phyloP scores from a whole-genome alignment of 2,329 filamentous ascomycete species.

The Penicillium brevicompactum region DNA sequence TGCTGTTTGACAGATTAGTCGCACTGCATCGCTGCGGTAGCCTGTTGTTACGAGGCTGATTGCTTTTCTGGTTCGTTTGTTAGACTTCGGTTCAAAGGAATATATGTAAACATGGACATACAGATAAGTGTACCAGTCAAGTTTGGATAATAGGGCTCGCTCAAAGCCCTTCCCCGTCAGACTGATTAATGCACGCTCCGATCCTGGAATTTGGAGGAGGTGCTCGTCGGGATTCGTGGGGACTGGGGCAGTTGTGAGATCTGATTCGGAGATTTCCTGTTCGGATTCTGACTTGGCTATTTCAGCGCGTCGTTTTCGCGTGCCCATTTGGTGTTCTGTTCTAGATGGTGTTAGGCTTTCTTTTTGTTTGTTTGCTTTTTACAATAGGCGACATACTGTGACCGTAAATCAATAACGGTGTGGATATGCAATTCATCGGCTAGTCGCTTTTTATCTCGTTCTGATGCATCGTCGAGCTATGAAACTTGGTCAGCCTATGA shows the following conservation, averaged over 20 bases:
- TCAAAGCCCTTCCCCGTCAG: slow-evolving; percentile 75
- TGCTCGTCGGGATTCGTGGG: slow-evolving; percentile 55
- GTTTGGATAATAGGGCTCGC: slow-evolving; percentile 64
- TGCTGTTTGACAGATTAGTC: slow-evolving; percentile 68
- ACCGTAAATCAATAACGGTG: slow-evolving; percentile 77
- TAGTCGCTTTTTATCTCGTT: slow-evolving; percentile 63
- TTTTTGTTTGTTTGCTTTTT: background rate
- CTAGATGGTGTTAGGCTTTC: slow-evolving; percentile 46
- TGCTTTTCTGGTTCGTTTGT: slow-evolving; percentile 52
- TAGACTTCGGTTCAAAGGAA: too few relatives aligned
- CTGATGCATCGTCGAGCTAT: slow-evolving; percentile 68
- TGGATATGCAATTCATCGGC: slow-evolving; percentile 63
- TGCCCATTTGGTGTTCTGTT: slow-evolving; percentile 72
- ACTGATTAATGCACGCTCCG: slow-evolving; percentile 68
- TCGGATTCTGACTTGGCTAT: slow-evolving; percentile 25
- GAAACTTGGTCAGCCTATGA: background rate
- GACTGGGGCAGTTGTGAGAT: slow-evolving; percentile 39
- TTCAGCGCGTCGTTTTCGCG: slow-evolving; percentile 59
- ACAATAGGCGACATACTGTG: slow-evolving; percentile 57
- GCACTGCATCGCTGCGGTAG: slow-evolving; percentile 69
- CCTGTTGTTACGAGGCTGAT: slow-evolving; percentile 65
- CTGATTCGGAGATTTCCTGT: background rate
- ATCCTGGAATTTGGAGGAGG: slow-evolving; percentile 63
- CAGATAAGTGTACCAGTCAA: slow-evolving; percentile 69
- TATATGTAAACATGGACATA: slow-evolving; percentile 35